A percentile compares a stretch with the other conserved stretches of the same genome.
Evolutionary conservation across 257 asterid species (phyloP).

Genomic region (Salvia rosmarinus): DNA sequence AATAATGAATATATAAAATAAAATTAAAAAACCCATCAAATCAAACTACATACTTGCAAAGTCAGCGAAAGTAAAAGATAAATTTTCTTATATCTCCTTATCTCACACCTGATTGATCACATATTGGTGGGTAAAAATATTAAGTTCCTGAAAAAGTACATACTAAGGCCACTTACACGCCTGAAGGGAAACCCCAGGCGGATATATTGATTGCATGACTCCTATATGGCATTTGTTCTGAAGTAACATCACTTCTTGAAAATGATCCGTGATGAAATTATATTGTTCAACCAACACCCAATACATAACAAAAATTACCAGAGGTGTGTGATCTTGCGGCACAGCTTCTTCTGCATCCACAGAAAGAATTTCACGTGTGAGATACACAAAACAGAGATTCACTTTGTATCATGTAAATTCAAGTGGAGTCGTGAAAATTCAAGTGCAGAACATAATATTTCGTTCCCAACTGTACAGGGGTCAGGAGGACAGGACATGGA

Average conservation of each 20-base stretch:
- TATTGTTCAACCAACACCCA: constrained; percentile 16
- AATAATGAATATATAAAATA: no score
- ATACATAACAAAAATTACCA: constrained; percentile 47
- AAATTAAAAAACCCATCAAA: no score
- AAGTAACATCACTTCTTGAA: no score
- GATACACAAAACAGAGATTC: no score
- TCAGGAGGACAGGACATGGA: constrained; percentile 9
- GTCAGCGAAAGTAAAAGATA: neutral
- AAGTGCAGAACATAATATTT: constrained; percentile 28
- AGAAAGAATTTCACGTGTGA: constrained; percentile 12
- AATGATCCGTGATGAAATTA: constrained; percentile 17
- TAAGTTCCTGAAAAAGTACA: neutral
- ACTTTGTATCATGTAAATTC: no score
- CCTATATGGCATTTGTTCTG: constrained; percentile 19
- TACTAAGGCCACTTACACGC: constrained; percentile 2
- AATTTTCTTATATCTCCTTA: neutral
- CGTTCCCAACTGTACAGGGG: constrained; percentile 13
- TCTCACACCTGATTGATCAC: constrained; percentile 8
- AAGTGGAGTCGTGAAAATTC: constrained; percentile 28
- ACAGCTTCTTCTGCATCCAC: constrained; percentile 61
- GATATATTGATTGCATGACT: constrained; percentile 9
- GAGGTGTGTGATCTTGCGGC: constrained; percentile 43
- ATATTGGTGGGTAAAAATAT: neutral
- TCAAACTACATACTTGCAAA: no score
- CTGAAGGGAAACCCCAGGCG: neutral